Percentiles rank a stretch among this genome's conserved stretches.
Conservation (phyloP, 148 eudicot species). For the Silene conica region DNA sequence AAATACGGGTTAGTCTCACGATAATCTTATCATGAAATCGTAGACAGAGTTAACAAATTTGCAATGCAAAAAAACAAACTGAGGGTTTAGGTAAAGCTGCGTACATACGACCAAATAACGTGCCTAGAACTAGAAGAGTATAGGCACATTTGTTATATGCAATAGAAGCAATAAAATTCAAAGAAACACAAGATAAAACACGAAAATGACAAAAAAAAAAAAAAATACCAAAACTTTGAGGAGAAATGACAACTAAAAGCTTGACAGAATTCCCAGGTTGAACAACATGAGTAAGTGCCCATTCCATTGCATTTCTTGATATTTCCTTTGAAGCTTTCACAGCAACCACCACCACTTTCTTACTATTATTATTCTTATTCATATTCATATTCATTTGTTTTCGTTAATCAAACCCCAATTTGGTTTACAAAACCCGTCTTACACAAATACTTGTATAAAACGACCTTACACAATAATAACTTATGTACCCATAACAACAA, state of each 20-base stretch:
- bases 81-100: neutral
- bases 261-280: slow-evolving; percentile 62
- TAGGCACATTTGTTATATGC: neutral
- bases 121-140: neutral
- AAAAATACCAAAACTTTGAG: slow-evolving; percentile 49
- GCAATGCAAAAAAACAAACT: neutral
- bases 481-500: neutral
- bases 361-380: slow-evolving; percentile 34
- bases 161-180: neutral
- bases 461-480: neutral
- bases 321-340: slow-evolving; percentile 62
- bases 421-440: neutral
- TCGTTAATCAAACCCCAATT: neutral
- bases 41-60: neutral
- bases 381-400: slow-evolving; percentile 4
- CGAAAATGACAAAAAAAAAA: neutral
- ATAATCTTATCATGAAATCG: too few relatives aligned
- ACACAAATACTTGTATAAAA: too few relatives aligned
- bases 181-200: neutral
- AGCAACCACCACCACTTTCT: slow-evolving; percentile 57
- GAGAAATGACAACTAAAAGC: slow-evolving; percentile 60
- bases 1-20: too few relatives aligned
- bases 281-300: slow-evolving; percentile 77
- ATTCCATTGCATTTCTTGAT: slow-evolving; percentile 51
- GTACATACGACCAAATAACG: neutral